Evolutionary conservation across 306 rosid species (phyloP).

Genomic region (Lathyrus oleraceus): DNA sequence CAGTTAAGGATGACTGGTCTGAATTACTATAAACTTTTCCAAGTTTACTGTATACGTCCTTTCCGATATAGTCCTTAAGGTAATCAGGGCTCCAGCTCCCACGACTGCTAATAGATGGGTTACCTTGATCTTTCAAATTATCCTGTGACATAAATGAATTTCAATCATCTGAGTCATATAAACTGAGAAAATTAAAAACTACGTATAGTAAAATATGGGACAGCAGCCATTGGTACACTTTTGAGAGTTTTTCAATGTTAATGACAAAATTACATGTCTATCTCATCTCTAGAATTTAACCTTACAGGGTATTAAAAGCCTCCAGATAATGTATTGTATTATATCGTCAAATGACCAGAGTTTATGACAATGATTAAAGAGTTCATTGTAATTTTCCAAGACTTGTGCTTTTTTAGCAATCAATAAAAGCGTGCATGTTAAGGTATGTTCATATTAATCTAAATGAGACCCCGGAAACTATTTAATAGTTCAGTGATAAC

Average conservation of each 20-base stretch:
- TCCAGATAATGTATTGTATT: neutral
- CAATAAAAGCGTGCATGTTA: conserved; percentile 4
- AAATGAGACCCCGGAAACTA: conserved; percentile 26
- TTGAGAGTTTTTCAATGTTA: conserved; percentile 10
- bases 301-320: neutral
- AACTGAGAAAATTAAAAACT: conserved; percentile 22
- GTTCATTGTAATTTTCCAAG: neutral
- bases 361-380: neutral
- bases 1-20: conserved; percentile 39
- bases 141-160: conserved; percentile 48
- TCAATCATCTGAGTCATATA: conserved; percentile 3
- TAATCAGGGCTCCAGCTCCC: conserved; percentile 90
- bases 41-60: conserved; percentile 44
- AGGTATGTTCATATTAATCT: neutral
- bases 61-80: conserved; percentile 50
- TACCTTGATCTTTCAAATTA: conserved; percentile 43
- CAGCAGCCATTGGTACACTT: neutral
- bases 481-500: conserved; percentile 32
- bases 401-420: conserved; percentile 3
- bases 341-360: neutral
- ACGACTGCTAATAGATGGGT: conserved; percentile 63
- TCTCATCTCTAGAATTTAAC: conserved; percentile 4
- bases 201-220: neutral
- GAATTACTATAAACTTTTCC: conserved; percentile 38
- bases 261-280: conserved; percentile 6